phyloP scores from a whole-genome alignment of 163 green algal genomes.

The Coccomyxa subellipsoidea region DNA sequence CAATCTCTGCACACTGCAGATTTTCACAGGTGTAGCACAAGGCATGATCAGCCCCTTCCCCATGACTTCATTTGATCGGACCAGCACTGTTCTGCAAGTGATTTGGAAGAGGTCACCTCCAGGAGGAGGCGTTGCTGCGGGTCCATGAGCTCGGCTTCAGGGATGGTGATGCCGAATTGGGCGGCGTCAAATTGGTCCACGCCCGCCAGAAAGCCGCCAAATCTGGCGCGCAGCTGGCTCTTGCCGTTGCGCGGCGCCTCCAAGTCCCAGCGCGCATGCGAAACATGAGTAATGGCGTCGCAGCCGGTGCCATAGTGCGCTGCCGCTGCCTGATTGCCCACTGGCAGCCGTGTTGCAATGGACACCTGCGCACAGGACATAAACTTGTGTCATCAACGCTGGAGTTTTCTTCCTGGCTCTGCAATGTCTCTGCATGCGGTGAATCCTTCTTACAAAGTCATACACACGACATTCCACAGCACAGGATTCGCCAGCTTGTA shows the following conservation, averaged over 20 bases:
- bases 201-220: conserved; percentile 61
- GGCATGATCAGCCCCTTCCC: too few relatives aligned
- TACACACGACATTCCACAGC: too few relatives aligned
- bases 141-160: conserved; percentile 58
- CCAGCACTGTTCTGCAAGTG: too few relatives aligned
- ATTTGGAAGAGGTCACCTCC: conserved; percentile 20
- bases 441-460: too few relatives aligned
- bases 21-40: too few relatives aligned
- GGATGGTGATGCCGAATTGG: conserved; percentile 58
- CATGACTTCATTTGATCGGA: too few relatives aligned
- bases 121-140: conserved; percentile 63
- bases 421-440: too few relatives aligned
- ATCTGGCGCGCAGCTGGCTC: conserved; percentile 32
- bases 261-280: conserved; percentile 44
- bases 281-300: conserved; percentile 28
- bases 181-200: conserved; percentile 67
- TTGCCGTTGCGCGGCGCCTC: conserved; percentile 23
- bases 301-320: not conserved
- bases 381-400: not conserved
- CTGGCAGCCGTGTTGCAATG: not conserved
- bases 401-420: too few relatives aligned
- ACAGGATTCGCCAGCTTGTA: too few relatives aligned
- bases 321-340: not conserved
- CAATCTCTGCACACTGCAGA: too few relatives aligned
- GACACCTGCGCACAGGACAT: not conserved